These are phyloP conservation scores for Cyclocybe cylindracea DNA, from an alignment of 768 basidiomycete genomes.

Conservation along the genomic window DNA sequence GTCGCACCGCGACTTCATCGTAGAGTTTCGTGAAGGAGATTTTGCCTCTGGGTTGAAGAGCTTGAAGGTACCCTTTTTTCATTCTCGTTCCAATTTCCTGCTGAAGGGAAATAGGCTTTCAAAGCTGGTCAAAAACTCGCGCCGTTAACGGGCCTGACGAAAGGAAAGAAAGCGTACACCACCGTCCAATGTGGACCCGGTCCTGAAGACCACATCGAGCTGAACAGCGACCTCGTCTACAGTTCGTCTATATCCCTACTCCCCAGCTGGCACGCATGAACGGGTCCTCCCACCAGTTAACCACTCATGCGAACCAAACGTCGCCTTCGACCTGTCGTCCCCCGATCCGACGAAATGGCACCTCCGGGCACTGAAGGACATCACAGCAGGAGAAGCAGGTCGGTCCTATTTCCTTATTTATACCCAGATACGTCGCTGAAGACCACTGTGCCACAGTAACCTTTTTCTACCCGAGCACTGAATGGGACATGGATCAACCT, in stretches of 20 bases:
- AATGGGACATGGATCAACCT: conserved; percentile 69
- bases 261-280: background rate
- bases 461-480: conserved; percentile 68
- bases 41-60: conserved; percentile 38
- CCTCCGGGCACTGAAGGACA: conserved; percentile 43
- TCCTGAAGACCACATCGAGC: conserved; percentile 49
- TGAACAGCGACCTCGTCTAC: conserved; percentile 63
- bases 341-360: conserved; percentile 45
- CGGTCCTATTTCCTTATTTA: conserved; percentile 13
- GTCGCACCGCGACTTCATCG: conserved; percentile 35
- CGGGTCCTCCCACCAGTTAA: conserved; percentile 38
- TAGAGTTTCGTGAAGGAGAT: conserved; percentile 36
- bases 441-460: conserved; percentile 34
- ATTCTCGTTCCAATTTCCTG: background rate
- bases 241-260: conserved; percentile 31
- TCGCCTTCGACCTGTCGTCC: conserved; percentile 52
- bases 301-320: conserved; percentile 64
- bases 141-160: conserved; percentile 29
- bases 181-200: conserved; percentile 53
- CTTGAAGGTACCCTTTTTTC: conserved; percentile 25
- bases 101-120: conserved; percentile 30
- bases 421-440: background rate
- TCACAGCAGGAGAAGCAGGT: conserved; percentile 37
- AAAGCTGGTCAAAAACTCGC: conserved; percentile 37
- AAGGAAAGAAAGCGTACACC: conserved; percentile 43